Base-by-base conservation (phyloP, 345 rosid genomes). In the Noccaea caerulescens region DNA sequence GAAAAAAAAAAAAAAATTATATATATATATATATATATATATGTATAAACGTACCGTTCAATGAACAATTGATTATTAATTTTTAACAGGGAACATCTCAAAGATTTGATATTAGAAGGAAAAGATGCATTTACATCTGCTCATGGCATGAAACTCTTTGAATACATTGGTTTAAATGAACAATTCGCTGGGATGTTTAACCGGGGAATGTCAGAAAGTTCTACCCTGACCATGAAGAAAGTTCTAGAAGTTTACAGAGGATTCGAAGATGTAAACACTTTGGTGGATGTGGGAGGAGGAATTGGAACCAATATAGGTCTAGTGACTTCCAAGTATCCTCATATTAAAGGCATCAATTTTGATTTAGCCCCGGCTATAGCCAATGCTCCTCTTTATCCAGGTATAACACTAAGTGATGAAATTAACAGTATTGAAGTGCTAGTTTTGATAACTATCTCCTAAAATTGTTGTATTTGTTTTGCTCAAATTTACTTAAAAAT, bases 251-350 rank as follows among this genome's bases (percentile, higher is more conserved):
- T 63, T 10, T 85, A 85, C 75, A 72, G 61, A 1, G 91, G 96
- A 3, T 84, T 89, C 16, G 84, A 78, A 6, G 80, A 78, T 47
- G 72, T 87, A 8, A 47, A 25, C 2, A 71, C 76, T 5, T 25
- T 87, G 10, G 91, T 85, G 0, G 91, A 89, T 67, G 91, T 85
- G 3, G 93, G 91, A 20, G 93, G 96, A 0, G 84, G 93, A 18
- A 78, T 60, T 32, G 91, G 93, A 36, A 72, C 84, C 8, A 70
- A 4, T 53, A 20, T 85, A 6, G 45, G 36, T 58, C 68, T 79
- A 50, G 78, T 20, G 23, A 20, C 23, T 1, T 20, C 23, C 23
- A 20, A 20, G 23, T 20, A 20, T 20, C 23, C 23, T 20, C 23
- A 20, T 20, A 20, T 20, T 20, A 20, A 20, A 20, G 23, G 23